phyloP scores from a whole-genome alignment of 78 protist species.

The Tieghemostelium lacteum region DNA sequence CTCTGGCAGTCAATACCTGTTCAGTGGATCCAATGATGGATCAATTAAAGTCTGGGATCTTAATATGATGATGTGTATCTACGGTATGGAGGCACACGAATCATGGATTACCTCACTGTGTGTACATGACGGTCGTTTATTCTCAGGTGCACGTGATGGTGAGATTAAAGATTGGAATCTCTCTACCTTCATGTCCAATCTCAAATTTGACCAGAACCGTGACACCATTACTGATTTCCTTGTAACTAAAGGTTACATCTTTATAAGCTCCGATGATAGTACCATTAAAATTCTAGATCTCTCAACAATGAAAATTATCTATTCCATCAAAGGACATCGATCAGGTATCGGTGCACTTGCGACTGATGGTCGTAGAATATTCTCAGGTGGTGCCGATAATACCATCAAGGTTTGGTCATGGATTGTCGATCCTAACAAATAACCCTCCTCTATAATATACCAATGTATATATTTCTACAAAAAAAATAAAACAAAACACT shows the following conservation, averaged over 20 bases:
- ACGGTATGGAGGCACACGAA: conserved; percentile 69
- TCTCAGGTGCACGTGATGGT: conserved; percentile 38
- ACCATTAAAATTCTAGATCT: conserved; percentile 34
- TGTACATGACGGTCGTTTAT: conserved; percentile 1
- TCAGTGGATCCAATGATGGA: conserved; percentile 63
- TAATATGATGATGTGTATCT: conserved; percentile 58
- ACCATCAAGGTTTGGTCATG: conserved; percentile 56
- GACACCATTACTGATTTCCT: conserved; percentile 23
- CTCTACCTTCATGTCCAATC: conserved; percentile 8
- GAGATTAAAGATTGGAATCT: conserved; percentile 45
- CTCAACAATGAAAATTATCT: conserved; percentile 31
- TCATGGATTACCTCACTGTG: conserved; percentile 12
- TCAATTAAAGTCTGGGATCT: conserved; percentile 65
- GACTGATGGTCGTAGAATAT: conserved; percentile 56
- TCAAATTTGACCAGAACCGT: conserved; percentile 24
- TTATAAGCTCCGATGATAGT: conserved; percentile 48
- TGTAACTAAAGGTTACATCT: conserved; percentile 18
- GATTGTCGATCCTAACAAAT: conserved; percentile 21
- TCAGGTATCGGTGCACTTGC: conserved; percentile 2
- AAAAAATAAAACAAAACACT: not conserved
- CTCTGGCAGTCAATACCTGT: conserved; percentile 55
- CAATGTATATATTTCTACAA: not conserved
- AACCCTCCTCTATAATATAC: not conserved
- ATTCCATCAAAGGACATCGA: conserved; percentile 41
- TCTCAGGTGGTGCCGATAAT: conserved; percentile 60